Evolutionary conservation across 768 basidiomycete genomes (phyloP), one percentile per base, ranked within the genome.

Genomic region (Paxillus ammoniavirescens): DNA sequence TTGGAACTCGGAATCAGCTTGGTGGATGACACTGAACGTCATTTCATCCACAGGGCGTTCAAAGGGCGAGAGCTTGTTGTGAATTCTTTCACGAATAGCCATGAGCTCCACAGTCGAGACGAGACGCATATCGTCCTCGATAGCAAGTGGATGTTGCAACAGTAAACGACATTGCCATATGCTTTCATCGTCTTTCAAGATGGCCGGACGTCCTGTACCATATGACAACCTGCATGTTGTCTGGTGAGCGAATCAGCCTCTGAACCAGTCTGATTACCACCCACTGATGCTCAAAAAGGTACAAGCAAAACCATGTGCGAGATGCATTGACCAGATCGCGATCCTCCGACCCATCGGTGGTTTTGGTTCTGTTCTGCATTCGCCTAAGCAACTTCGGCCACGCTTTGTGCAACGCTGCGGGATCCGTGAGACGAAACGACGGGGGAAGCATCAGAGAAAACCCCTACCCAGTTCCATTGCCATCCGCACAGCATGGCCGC

Each of bases 401-500:
- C 28, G 94, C 91, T 66, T 89, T 87, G 69, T 97, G 91, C 79
- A 96, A 83, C 18, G 90, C 90, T 92, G 62, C 36, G 54, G 40
- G 40, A 47, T 37, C 10, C 18, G 42, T 65, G 40, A 65, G 61
- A 36, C 38, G 0, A 10, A 49, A 43, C 44, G 38, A 37, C 10
- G 28, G 42, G 8, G 30, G 10, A 50, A 46, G 42, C 13, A 42
- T 26, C 14, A 50, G 36, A 58, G 30, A 56, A 33, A 8, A 23
- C 49, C 70, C 84, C 67, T 65, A 91, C 91, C 93, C 49, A 95
- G 76, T 65, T 98, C 95, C 78, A 97, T 85, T 38, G 92, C 94
- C 91, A 98, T 94, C 47, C 94, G 82, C 8, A 97, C 93, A n/a
- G 95, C 95, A 72, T 97, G 95, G 9, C 91, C 93, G 9, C 92